A percentile compares a stretch with the other conserved stretches of the same genome.
These are phyloP conservation scores for Dactylella cylindrospora DNA, from an alignment of 2,329 filamentous ascomycete species.

Conservation along the genomic window DNA sequence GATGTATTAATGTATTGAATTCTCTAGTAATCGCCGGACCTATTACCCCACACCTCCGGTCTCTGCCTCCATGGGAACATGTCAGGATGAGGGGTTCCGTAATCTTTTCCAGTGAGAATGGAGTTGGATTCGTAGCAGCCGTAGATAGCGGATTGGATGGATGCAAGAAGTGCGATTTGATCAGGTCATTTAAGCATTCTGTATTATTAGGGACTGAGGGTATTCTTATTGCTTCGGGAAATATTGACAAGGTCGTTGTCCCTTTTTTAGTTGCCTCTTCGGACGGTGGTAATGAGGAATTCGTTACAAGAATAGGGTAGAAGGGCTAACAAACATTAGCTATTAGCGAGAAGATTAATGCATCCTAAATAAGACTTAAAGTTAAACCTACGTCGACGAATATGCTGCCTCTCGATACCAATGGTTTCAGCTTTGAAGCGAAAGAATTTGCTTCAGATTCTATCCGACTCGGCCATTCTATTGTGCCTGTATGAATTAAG, in stretches of 20 bases:
- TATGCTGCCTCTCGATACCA: constrained; percentile 16
- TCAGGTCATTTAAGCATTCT: constrained; percentile 14
- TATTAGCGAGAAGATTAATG: background rate
- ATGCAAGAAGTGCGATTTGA: constrained; percentile 31
- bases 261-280: background rate
- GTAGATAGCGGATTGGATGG: constrained; percentile 2
- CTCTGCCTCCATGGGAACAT: constrained; percentile 82
- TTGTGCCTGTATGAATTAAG: constrained; percentile 32
- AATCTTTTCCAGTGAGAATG: constrained; percentile 16
- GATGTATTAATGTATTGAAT: constrained; percentile 55
- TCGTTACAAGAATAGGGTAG: constrained; percentile 45
- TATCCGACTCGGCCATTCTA: constrained; percentile 24
- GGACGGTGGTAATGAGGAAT: constrained; percentile 36
- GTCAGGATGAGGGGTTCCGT: constrained; percentile 66
- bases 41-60: constrained; percentile 77
- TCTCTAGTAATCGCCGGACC: constrained; percentile 69
- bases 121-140: background rate
- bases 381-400: constrained; percentile 19
- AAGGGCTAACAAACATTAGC: constrained; percentile 37
- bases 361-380: background rate
- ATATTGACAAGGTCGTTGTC: constrained; percentile 39
- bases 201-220: constrained; percentile 14
- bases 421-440: constrained; percentile 9
- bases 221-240: constrained; percentile 44
- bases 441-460: constrained; percentile 15